These are phyloP conservation scores for Malassezia psittaci DNA, from an alignment of 1,284 basidiomycete species.

Conservation along the genomic window DNA sequence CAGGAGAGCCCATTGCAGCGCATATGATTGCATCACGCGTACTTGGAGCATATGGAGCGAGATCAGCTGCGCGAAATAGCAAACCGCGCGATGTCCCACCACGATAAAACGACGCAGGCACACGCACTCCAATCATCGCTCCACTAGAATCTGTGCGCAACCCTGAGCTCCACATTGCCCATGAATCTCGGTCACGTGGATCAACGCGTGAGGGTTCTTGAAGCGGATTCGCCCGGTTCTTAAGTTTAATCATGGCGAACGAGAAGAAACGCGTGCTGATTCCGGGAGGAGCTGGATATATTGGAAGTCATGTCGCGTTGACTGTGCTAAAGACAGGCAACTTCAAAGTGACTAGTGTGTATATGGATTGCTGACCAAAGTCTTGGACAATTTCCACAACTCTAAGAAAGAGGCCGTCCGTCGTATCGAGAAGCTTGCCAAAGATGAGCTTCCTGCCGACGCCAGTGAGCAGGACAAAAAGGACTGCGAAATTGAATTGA, in stretches of 20 bases:
- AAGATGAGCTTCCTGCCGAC: conserved; percentile 57
- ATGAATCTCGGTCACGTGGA: neutral
- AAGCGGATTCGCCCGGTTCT: neutral
- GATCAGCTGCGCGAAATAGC: conserved; percentile 56
- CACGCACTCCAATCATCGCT: conserved; percentile 2
- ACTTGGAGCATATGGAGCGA: conserved; percentile 25
- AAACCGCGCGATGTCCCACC: conserved; percentile 73
- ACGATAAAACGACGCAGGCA: conserved; percentile 45
- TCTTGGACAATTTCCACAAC: conserved; percentile 61
- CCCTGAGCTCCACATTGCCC: too few relatives aligned
- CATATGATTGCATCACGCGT: conserved; percentile 57
- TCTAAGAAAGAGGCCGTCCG: conserved; percentile 65
- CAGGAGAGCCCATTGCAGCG: conserved; percentile 63
- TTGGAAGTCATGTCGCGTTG: conserved; percentile 83
- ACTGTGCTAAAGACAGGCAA: conserved; percentile 71
- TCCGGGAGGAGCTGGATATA: conserved; percentile 46
- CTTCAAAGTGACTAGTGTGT: conserved; percentile 61
- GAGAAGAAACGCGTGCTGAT: conserved; percentile 41
- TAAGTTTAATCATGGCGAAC: conserved; percentile 3
- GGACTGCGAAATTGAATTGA: conserved; percentile 62
- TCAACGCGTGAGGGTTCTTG: neutral
- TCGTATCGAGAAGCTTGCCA: conserved; percentile 68
- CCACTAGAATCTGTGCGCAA: too few relatives aligned
- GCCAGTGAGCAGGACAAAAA: conserved; percentile 60
- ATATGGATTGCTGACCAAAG: conserved; percentile 9